Conservation (phyloP, 2,329 filamentous ascomycete species). For the Rugonectria rugulosa region DNA sequence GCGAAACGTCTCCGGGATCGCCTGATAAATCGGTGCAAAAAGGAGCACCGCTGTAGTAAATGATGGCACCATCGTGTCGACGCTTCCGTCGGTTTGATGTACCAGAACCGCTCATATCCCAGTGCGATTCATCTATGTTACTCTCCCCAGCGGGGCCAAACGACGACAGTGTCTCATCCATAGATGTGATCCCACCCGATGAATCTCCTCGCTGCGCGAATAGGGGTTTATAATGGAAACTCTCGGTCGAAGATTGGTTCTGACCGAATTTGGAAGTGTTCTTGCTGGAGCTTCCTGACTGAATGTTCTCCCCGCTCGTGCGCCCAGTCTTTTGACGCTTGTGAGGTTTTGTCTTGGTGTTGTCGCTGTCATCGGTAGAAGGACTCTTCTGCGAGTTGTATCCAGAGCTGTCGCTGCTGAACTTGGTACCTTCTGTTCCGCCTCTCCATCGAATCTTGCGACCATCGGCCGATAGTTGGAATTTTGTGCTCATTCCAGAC, state of each 20-base stretch:
- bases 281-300: constrained; percentile 46
- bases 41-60: constrained; percentile 81
- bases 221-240: constrained; percentile 70
- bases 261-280: constrained; percentile 52
- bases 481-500: constrained; percentile 72
- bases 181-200: constrained; percentile 55
- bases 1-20: constrained; percentile 60
- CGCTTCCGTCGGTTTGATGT: constrained; percentile 59
- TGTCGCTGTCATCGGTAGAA: constrained; percentile 58
- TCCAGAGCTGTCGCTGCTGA: constrained; percentile 69
- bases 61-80: constrained; percentile 75
- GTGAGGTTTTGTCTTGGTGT: constrained; percentile 50
- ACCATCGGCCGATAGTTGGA: constrained; percentile 80
- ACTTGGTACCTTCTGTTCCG: constrained; percentile 68
- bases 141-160: constrained; percentile 57
- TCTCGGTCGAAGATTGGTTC: constrained; percentile 50
- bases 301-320: constrained; percentile 45
- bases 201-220: constrained; percentile 62
- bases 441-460: constrained; percentile 83
- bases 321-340: constrained; percentile 56
- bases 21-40: constrained; percentile 85
- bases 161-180: constrained; percentile 59
- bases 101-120: constrained; percentile 57
- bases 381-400: constrained; percentile 56
- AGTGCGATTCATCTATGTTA: constrained; percentile 56